Evolutionary conservation across 768 basidiomycete species (phyloP), one percentile per base, ranked within the genome.

Genomic region (Holtermanniella nyarrowii): DNA sequence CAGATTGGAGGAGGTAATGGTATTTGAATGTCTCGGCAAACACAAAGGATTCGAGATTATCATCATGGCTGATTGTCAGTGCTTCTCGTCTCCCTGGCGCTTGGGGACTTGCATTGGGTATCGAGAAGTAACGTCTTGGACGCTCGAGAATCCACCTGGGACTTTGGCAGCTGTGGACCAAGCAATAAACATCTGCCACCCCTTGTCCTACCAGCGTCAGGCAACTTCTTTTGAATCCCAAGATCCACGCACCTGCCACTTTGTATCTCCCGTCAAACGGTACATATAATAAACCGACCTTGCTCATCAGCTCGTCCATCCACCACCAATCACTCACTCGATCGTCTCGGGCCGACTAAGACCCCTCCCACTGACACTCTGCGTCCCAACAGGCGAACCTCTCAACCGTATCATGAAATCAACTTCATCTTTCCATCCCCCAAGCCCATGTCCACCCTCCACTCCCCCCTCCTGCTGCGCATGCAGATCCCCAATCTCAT

Each of bases 181-280:
- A 13, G 66, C 61, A 3, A 61, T 61, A 46, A 75, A 76, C 75
- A 76, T 76, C 50, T 67, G 62, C 75, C 75, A 76, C 5, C 74
- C 75, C 16, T 62, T 61, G 43, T 76, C 72, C 59, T 37, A 16
- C 16, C 7, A 7, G 31, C 31, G 16, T 37, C 31, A 37, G 31
- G 10, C 31, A 7, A 16, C 16, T 7, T 37, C 31, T 16, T 16
- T 37, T 7, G 7, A 16, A 37, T 7, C 31, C 7, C 31, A 37
- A 16, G 10, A 37, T 37, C 16, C 31, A 16, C 31, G 31, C 31
- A 37, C 31, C 31, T 74, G 73, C 75, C 75, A 76, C 49, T 70
- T 68, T 24, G 62, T 61, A 59, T 76, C 72, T 12, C 74, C 75
- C 1, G 74, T 74, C 0, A 74, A 21, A 31, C 73, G 66, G 46